These are phyloP conservation scores for Coemansia sp. DNA, from an alignment of 192 early-diverging fungal species.

Conservation along the genomic window DNA sequence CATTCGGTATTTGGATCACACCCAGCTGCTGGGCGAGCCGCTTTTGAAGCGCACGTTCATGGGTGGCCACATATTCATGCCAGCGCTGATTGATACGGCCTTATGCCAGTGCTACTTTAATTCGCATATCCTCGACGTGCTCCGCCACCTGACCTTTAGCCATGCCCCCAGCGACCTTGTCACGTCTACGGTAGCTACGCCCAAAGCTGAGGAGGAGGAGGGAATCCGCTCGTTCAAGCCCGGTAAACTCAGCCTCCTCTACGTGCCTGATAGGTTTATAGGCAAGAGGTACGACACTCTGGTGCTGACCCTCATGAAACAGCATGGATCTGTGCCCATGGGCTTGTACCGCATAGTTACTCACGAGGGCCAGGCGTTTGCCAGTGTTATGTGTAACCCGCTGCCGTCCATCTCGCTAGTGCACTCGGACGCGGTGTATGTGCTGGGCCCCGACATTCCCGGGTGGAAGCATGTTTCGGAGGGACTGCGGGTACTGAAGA, in stretches of 20 bases:
- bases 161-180: constrained; percentile 6
- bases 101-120: constrained; percentile 54
- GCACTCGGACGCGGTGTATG: constrained; percentile 35
- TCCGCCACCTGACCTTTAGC: constrained; percentile 46
- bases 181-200: constrained; percentile 2
- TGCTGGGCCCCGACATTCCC: constrained; percentile 33
- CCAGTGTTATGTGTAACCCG: constrained; percentile 50
- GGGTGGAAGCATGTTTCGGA: constrained; percentile 39
- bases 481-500: constrained; percentile 2
- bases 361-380: constrained; percentile 32
- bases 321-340: constrained; percentile 36
- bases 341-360: constrained; percentile 47
- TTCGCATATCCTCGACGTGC: constrained; percentile 50
- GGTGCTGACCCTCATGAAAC: constrained; percentile 44
- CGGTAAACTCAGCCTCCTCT: constrained; percentile 23
- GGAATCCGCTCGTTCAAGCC: constrained; percentile 10
- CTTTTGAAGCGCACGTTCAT: constrained; percentile 50
- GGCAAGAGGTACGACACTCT: constrained; percentile 42
- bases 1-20: constrained; percentile 45
- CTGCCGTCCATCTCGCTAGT: constrained; percentile 20
- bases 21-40: constrained; percentile 46
- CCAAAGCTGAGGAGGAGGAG: constrained; percentile 9
- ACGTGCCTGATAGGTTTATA: constrained; percentile 27
- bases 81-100: constrained; percentile 42
- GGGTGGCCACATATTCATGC: constrained; percentile 51